phyloP scores from a whole-genome alignment of 768 basidiomycete species.

The Naganishia kalamii region DNA sequence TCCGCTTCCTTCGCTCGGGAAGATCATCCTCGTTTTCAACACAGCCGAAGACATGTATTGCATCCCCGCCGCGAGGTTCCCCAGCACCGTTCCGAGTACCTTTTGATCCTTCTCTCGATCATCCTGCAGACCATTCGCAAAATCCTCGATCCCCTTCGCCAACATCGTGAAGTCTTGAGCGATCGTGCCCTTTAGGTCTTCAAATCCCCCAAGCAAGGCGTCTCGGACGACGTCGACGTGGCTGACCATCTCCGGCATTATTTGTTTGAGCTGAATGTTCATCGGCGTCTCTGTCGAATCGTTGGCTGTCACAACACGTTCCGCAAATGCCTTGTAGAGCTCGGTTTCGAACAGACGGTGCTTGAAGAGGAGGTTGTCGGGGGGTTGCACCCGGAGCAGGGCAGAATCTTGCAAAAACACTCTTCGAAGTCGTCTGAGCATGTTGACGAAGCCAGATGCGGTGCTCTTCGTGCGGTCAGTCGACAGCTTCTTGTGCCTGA shows the following conservation, averaged over 20 bases:
- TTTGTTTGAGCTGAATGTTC: not conserved
- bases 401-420: not conserved
- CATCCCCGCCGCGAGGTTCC: not conserved
- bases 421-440: not conserved
- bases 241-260: not conserved
- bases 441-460: not conserved
- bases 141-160: not conserved
- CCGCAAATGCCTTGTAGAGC: not conserved
- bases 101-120: not conserved
- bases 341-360: not conserved
- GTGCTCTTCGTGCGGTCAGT: not conserved
- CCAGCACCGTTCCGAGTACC: not conserved
- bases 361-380: not conserved
- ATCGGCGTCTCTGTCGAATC: not conserved
- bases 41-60: not conserved
- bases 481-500: not conserved
- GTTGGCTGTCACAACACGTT: not conserved
- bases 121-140: not conserved
- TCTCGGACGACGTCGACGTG: not conserved
- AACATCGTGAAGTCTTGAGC: not conserved
- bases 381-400: not conserved
- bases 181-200: not conserved
- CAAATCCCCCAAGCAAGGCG: not conserved
- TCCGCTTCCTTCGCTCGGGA: not conserved
- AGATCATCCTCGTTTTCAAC: not conserved